Base-by-base conservation (phyloP, 257 asterid genomes). In the Solanum chiquidenum region DNA sequence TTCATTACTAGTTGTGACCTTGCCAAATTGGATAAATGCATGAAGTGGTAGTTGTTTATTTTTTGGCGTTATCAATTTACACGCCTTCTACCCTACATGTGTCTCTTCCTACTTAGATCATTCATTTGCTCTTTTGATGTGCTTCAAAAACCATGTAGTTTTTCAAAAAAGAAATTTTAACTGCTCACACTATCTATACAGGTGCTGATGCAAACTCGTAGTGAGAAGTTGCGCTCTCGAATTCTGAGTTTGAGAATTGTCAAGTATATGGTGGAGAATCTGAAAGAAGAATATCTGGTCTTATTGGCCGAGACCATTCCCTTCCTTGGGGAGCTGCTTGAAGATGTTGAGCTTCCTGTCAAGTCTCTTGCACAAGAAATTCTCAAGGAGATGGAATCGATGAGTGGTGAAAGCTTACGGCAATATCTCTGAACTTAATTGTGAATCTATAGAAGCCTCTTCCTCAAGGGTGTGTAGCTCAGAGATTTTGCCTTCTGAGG, bases 141-240 rank as follows among this genome's bases (percentile, higher is more conserved):
- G 68, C 11, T 29, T 80, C 34, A 77, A 16, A 42, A 42, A 13
- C 37, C 84, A 7, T 14, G 0, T 44, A 80, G 18, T 80, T 25
- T 46, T 80, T 49, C 68, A 29, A 31, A 12, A 23, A n/a, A 46
- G 85, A 25, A 71, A 44, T 42, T 4, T 44, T 80, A 29, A 80
- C 68, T 80, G 40, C 33, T 29, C 18, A 46, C 68, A 29, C 42
- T 46, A 16, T 46, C 16, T 80, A 46, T 91, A 86, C 93, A 97
- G 99, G 98, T 97, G 40, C 88, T 97, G 93, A 95, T 95, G 99
- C 98, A 94, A 76, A 95, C 99, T 40, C 98, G 99, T 46, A 93
- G 95, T 37, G 98, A 95, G 87, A 95, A 93, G 92, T 87, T 87
- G 5, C 98, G 99, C 2, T 60, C 95, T 52, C 95, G 98, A 29